Evolutionary conservation across 768 basidiomycete genomes (phyloP), one percentile per base, ranked within the genome.

Genomic region (Mycena olivaceomarginata): DNA sequence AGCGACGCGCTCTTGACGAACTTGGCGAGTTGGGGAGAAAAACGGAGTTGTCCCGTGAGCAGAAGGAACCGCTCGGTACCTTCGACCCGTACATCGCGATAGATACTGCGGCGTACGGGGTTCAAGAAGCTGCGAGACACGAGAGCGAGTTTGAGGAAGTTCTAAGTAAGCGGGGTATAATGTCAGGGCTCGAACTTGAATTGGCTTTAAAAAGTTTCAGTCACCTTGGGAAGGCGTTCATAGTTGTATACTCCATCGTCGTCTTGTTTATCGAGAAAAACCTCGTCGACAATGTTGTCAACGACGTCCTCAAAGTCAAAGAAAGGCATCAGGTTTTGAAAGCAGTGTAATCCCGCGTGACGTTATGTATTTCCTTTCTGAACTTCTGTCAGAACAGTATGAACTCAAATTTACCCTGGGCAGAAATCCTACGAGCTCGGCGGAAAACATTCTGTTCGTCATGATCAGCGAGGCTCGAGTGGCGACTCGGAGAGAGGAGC

Each of bases 1-100:
- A 79, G 67, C 2, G 67, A 18, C 20, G 75, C 78, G 43, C 57
- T 65, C 64, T 76, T 73, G 48, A 76, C 78, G n/a, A 66, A 74
- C 48, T 74, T 79, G 31, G 78, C 75, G n/a, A 79, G 78, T 31
- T 79, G 78, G 8, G 78, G 78, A 22, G 71, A 70, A 41, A 76
- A 79, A n/a, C 78, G 75, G 20, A 79, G 66, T 60, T 79, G 78
- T 0, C 72, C 78, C 2, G 78, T 79, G 56, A 79, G 72, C 43
- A 79, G 48, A 7, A 79, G 63, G 57, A 79, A 79, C 6, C 68
- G 68, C 25, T 79, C 78, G 22, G 78, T 69, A 22, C 78, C 78
- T n/a, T 79, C 75, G 46, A 79, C 25, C 8, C 18, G 37, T 37
- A 79, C 8, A 39, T 76, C 56, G 9, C 72, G 48, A 60, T 79